Percentiles rank a stretch among this genome's conserved stretches.
phyloP scores from a whole-genome alignment of 2,329 filamentous ascomycete species.

The Stachybotrys echinatus region DNA sequence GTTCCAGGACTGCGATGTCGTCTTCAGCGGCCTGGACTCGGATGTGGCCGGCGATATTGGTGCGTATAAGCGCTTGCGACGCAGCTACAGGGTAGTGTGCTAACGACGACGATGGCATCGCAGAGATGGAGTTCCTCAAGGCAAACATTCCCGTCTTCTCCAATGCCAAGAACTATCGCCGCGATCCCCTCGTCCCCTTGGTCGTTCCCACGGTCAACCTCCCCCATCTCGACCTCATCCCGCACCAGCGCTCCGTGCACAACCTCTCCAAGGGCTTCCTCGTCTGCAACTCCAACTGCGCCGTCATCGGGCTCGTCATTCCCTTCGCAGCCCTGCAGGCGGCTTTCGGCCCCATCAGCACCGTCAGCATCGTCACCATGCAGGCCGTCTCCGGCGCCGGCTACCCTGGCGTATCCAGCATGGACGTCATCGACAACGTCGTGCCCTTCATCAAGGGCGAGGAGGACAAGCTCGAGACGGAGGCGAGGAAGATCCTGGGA shows the following conservation, averaged over 20 bases:
- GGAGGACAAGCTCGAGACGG: slow-evolving; percentile 93
- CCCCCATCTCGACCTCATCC: slow-evolving; percentile 77
- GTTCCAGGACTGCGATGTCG: slow-evolving; percentile 84
- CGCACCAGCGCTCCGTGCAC: slow-evolving; percentile 75
- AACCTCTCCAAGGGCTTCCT: slow-evolving; percentile 79
- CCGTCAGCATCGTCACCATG: slow-evolving; percentile 78
- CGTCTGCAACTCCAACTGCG: slow-evolving; percentile 97
- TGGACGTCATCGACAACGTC: slow-evolving; percentile 96
- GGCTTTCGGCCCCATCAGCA: slow-evolving; percentile 76
- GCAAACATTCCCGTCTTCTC: slow-evolving; percentile 90
- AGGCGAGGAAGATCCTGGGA: slow-evolving; percentile 92
- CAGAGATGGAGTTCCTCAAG: slow-evolving; percentile 89
- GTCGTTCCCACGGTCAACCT: slow-evolving; percentile 96
- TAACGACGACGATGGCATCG: slow-evolving; percentile 6
- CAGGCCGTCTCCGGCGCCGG: slow-evolving; percentile 93
- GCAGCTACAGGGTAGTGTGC: neutral
- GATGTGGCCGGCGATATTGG: slow-evolving; percentile 90
- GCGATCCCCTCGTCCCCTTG: slow-evolving; percentile 82
- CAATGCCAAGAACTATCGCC: slow-evolving; percentile 96
- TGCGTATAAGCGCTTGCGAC: slow-evolving; percentile 35
- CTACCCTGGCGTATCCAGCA: slow-evolving; percentile 82
- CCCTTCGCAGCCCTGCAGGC: slow-evolving; percentile 87
- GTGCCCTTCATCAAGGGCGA: slow-evolving; percentile 91
- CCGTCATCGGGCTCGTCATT: slow-evolving; percentile 92
- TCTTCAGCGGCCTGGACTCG: slow-evolving; percentile 89